phyloP scores from a whole-genome alignment of 768 basidiomycete genomes.

The Gyrodon lividus region DNA sequence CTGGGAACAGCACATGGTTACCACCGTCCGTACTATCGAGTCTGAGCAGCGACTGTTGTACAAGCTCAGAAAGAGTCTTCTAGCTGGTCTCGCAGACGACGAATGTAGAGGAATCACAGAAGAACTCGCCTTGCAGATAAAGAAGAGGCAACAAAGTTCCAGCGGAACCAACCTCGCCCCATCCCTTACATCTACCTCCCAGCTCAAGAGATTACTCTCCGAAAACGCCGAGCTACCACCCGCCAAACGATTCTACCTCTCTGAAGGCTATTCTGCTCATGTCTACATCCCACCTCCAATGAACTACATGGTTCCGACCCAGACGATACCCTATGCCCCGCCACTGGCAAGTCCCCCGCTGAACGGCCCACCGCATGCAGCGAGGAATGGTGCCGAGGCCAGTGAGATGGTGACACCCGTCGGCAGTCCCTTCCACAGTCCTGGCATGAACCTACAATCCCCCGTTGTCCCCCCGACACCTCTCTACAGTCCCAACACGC shows the following conservation, averaged over 20 bases:
- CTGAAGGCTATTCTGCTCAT: slow-evolving; percentile 27
- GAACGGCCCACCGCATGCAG: slow-evolving; percentile 8
- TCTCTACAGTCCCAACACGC: slow-evolving; percentile 24
- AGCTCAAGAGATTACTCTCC: slow-evolving; percentile 28
- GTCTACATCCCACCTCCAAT: slow-evolving; percentile 29
- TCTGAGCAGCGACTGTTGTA: slow-evolving; percentile 63
- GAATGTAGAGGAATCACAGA: slow-evolving; percentile 57
- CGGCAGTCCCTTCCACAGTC: slow-evolving; percentile 15
- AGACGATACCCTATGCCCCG: slow-evolving; percentile 27
- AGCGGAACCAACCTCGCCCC: not conserved
- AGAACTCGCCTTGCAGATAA: slow-evolving; percentile 50
- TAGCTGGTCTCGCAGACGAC: slow-evolving; percentile 54
- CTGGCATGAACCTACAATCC: slow-evolving; percentile 17
- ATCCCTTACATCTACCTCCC: slow-evolving; percentile 10
- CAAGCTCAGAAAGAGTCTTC: slow-evolving; percentile 55
- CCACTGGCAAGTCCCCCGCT: slow-evolving; percentile 20
- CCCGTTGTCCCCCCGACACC: slow-evolving; percentile 17
- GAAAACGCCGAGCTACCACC: slow-evolving; percentile 25
- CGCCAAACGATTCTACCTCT: slow-evolving; percentile 28
- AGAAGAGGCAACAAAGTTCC: slow-evolving; percentile 17
- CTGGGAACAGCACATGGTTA: slow-evolving; percentile 68
- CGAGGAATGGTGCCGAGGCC: slow-evolving; percentile 13
- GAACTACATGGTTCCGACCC: slow-evolving; percentile 28
- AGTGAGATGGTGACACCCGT: slow-evolving; percentile 15
- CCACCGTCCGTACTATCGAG: slow-evolving; percentile 56